phyloP scores from a whole-genome alignment of 2,329 filamentous ascomycete genomes.

The Talaromyces islandicus region DNA sequence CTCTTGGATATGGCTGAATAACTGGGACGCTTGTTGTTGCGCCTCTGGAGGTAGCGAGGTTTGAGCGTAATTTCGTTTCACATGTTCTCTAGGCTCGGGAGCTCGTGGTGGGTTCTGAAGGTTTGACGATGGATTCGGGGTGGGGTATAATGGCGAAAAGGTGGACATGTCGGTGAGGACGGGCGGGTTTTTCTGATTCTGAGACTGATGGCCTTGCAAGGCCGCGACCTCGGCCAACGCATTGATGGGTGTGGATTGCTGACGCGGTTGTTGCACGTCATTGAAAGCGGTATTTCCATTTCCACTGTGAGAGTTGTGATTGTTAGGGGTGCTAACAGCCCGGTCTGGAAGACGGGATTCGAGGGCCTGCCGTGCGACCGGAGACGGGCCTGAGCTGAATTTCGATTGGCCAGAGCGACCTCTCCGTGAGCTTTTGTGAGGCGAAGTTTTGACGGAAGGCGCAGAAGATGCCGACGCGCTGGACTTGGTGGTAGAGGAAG shows the following conservation, averaged over 20 bases:
- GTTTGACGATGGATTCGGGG: constrained; percentile 30
- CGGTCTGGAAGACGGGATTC: constrained; percentile 30
- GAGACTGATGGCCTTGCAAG: constrained; percentile 39
- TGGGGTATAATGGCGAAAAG: constrained; percentile 33
- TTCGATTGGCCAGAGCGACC: constrained; percentile 26
- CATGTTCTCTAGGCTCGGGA: constrained; percentile 35
- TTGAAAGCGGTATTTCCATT: constrained; percentile 24
- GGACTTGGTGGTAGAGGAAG: constrained; percentile 14
- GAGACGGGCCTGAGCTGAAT: constrained; percentile 34
- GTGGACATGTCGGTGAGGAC: constrained; percentile 36
- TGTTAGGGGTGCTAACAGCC: constrained; percentile 29
- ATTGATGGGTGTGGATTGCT: constrained; percentile 42
- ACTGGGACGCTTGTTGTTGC: constrained; percentile 34
- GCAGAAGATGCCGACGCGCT: constrained; percentile 21
- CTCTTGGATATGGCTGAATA: constrained; percentile 38
- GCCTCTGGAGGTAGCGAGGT: constrained; percentile 37
- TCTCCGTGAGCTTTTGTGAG: constrained; percentile 33
- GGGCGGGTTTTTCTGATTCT: constrained; percentile 25
- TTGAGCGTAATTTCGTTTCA: constrained; percentile 35
- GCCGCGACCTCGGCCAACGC: constrained; percentile 43
- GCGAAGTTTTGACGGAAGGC: constrained; percentile 20
- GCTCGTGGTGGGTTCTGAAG: constrained; percentile 38
- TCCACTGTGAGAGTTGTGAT: constrained; percentile 21
- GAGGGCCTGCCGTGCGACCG: constrained; percentile 38
- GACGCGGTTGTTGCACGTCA: constrained; percentile 30